Percentiles rank a stretch among this genome's conserved stretches.
These are phyloP conservation scores for Pseudovirgaria hyperparasitica DNA, from an alignment of 2,329 filamentous ascomycete species.

Conservation along the genomic window DNA sequence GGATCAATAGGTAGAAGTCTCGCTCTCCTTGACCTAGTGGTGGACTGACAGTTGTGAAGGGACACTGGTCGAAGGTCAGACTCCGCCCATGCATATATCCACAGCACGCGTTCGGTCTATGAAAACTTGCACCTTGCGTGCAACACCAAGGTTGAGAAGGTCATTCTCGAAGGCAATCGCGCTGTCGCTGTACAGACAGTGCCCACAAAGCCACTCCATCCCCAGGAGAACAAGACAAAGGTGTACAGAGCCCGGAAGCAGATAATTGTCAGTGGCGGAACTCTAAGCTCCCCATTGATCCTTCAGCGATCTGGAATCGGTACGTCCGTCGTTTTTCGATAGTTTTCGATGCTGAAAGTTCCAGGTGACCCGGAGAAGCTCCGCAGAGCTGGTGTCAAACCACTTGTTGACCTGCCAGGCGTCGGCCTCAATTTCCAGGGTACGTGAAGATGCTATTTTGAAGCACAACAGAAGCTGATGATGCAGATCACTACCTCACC, in stretches of 20 bases:
- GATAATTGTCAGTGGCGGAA: conserved; percentile 61
- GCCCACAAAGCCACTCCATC: conserved; percentile 54
- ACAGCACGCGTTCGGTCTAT: conserved; percentile 58
- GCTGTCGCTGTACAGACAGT: conserved; percentile 62
- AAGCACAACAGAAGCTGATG: neutral
- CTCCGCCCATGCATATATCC: conserved; percentile 65
- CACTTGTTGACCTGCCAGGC: conserved; percentile 56
- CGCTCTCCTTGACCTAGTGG: neutral
- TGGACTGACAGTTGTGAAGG: conserved; percentile 5
- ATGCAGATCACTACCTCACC: conserved; percentile 36
- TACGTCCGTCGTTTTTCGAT: conserved; percentile 4
- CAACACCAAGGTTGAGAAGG: conserved; percentile 68
- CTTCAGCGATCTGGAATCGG: conserved; percentile 63
- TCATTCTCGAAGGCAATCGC: conserved; percentile 58
- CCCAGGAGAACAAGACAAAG: conserved; percentile 37
- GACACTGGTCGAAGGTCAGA: conserved; percentile 60
- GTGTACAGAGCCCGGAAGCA: conserved; percentile 59
- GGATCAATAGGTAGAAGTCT: conserved; percentile 53
- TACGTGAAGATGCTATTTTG: conserved; percentile 38
- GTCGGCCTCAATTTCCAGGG: conserved; percentile 69
- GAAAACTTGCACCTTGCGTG: conserved; percentile 58
- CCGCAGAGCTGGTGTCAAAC: conserved; percentile 52
- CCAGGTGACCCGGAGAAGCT: conserved; percentile 56
- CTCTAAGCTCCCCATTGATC: conserved; percentile 60
- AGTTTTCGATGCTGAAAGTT: neutral